phyloP scores from a whole-genome alignment of 208 protist species.

The Acanthamoeba healyi region DNA sequence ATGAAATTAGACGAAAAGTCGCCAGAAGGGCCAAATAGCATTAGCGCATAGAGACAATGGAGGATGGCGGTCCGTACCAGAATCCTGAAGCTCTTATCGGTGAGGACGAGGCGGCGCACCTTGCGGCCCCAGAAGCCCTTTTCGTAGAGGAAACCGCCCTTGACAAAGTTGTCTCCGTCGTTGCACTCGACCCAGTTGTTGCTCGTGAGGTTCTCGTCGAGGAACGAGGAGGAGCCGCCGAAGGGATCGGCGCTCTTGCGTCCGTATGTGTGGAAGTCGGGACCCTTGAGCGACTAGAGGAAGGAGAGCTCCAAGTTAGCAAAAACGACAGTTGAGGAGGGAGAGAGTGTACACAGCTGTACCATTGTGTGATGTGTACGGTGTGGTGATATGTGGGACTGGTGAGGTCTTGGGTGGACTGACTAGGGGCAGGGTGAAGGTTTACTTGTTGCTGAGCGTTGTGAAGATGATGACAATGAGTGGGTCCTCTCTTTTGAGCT shows the following conservation, averaged over 20 bases:
- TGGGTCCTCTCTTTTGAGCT: background rate
- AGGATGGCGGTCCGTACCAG: background rate
- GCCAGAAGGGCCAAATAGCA: background rate
- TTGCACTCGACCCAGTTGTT: slow-evolving; percentile 10
- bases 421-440: too few relatives aligned
- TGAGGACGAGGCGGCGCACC: slow-evolving; percentile 33
- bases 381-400: background rate
- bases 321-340: too few relatives aligned
- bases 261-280: slow-evolving; percentile 18
- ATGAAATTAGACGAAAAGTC: background rate
- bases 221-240: background rate
- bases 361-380: background rate
- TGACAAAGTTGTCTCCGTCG: slow-evolving; percentile 48
- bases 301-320: too few relatives aligned
- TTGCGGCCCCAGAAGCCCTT: slow-evolving; percentile 41
- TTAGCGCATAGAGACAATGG: background rate
- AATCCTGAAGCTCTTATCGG: slow-evolving; percentile 20
- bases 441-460: too few relatives aligned
- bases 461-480: background rate
- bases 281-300: background rate
- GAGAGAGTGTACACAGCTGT: background rate
- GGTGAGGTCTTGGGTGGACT: too few relatives aligned
- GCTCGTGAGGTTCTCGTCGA: slow-evolving; percentile 36
- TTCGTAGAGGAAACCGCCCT: slow-evolving; percentile 35
- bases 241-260: background rate